These are phyloP conservation scores for Pilaira anomala DNA, from an alignment of 192 early-diverging fungal species.

Conservation along the genomic window DNA sequence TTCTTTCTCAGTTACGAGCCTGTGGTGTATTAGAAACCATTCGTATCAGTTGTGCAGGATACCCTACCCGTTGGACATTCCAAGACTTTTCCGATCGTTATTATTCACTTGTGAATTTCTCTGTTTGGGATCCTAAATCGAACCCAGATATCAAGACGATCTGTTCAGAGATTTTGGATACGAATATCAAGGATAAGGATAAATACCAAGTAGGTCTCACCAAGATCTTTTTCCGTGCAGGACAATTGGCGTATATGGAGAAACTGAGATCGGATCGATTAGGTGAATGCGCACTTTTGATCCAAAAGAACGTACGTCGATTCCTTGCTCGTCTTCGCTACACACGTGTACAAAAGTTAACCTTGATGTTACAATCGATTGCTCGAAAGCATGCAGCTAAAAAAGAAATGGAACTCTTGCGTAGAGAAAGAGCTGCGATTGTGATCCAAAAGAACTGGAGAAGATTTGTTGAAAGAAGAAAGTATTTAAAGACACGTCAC, in stretches of 20 bases:
- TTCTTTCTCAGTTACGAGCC: constrained; percentile 89
- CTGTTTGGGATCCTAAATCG: constrained; percentile 43
- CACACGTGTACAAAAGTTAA: constrained; percentile 48
- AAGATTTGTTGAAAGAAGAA: constrained; percentile 54
- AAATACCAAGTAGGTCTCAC: constrained; percentile 92
- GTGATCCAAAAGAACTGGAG: constrained; percentile 75
- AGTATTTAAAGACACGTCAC: constrained; percentile 37
- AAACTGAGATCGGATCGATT: constrained; percentile 84
- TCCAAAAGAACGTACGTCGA: constrained; percentile 85
- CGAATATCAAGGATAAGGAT: constrained; percentile 73
- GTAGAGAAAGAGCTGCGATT: constrained; percentile 67
- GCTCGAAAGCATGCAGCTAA: constrained; percentile 59
- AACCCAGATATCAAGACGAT: constrained; percentile 51
- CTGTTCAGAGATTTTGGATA: constrained; percentile 58
- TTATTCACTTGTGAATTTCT: constrained; percentile 54
- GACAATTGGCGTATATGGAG: constrained; percentile 84
- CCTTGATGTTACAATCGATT: constrained; percentile 64
- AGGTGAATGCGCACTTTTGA: constrained; percentile 77
- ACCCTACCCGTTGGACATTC: constrained; percentile 91
- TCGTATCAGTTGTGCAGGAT: constrained; percentile 97
- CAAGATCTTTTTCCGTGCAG: constrained; percentile 99
- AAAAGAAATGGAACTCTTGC: constrained; percentile 47
- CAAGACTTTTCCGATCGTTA: constrained; percentile 86
- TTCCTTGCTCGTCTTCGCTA: constrained; percentile 63
- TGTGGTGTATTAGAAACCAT: constrained; percentile 99